A percentile compares a stretch with the other conserved stretches of the same genome.
Evolutionary conservation across 768 basidiomycete species (phyloP).

Genomic region (Tephrocybe sp.): DNA sequence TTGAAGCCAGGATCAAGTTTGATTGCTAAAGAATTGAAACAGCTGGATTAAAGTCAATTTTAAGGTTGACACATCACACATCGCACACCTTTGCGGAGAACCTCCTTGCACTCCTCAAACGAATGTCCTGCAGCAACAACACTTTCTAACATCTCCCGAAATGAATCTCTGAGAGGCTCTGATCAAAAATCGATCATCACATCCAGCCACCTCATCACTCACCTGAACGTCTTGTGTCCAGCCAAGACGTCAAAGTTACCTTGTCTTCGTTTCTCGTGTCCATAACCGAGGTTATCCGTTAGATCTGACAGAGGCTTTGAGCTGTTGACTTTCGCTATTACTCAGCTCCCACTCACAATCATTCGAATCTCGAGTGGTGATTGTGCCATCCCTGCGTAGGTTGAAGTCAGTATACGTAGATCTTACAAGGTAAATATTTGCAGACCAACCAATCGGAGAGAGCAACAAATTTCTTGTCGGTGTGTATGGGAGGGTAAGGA

Average conservation of each 20-base stretch:
- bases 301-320: conserved; percentile 47
- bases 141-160: conserved; percentile 83
- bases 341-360: conserved; percentile 58
- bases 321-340: neutral
- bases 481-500: conserved; percentile 79
- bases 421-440: neutral
- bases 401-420: conserved; percentile 3
- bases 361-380: conserved; percentile 91
- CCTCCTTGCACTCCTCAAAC: conserved; percentile 83
- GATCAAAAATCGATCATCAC: neutral
- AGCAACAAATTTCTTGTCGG: conserved; percentile 81
- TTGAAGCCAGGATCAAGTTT: conserved; percentile 87
- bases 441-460: conserved; percentile 84
- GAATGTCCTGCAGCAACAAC: conserved; percentile 72
- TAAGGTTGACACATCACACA: conserved; percentile 1
- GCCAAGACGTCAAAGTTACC: conserved; percentile 74
- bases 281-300: conserved; percentile 90
- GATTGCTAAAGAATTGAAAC: conserved; percentile 56
- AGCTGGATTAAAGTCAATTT: neutral
- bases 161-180: conserved; percentile 70
- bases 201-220: conserved; percentile 15
- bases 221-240: conserved; percentile 73
- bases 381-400: conserved; percentile 82
- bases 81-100: conserved; percentile 63
- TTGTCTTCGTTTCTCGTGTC: conserved; percentile 67